Evolutionary conservation across 1,139 yeast genomes (phyloP), one percentile per base, ranked within the genome.

Genomic region (Geotrichum cucujoidarum): DNA sequence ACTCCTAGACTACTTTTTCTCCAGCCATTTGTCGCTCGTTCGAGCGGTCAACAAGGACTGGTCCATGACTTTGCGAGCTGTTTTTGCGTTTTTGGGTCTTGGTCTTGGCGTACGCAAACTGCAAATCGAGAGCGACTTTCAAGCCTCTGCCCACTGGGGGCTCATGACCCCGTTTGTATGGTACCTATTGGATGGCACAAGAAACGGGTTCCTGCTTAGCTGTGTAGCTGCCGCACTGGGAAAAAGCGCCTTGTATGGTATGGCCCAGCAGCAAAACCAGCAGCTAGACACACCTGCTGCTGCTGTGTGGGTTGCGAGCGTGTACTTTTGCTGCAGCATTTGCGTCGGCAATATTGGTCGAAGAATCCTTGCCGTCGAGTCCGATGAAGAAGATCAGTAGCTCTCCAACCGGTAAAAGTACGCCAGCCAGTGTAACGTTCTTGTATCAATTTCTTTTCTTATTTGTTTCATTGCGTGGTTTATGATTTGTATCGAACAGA

Each of bases 61-160:
- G 61, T 59, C 70, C 4, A 64, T 76, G 4, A 67, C 79, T 31
- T 62, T 80, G 52, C 76, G 95, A 53, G 77, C 86, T 33, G 71
- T 78, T 45, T 80, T 86, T 42, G 88, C 95, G 5, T 78, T 89
- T 58, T 68, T 88, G 53, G 97, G 97, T 2, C 78, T 90, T 25
- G 77, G 87, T 7, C 89, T 85, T 60, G 95, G 95, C 20, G 77
- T 89, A 38, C 77, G 94, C 54, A 83, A 83, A 57, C 74, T 87
- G 41, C 83, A 24, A 24, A 24, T 24, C 8, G 27, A 24, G 27
- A 24, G 27, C 10, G 10, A 10, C 27, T 10, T 24, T 6, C 95
- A 88, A 60, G 87, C 88, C 2, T 78, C 90, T 4, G 71, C 80
- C 39, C 76, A 83, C 5, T 86, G 95, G 88, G 75, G 83, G 3